Conservation (phyloP, 139 green algal genomes). For the Zygnema cylindricum region DNA sequence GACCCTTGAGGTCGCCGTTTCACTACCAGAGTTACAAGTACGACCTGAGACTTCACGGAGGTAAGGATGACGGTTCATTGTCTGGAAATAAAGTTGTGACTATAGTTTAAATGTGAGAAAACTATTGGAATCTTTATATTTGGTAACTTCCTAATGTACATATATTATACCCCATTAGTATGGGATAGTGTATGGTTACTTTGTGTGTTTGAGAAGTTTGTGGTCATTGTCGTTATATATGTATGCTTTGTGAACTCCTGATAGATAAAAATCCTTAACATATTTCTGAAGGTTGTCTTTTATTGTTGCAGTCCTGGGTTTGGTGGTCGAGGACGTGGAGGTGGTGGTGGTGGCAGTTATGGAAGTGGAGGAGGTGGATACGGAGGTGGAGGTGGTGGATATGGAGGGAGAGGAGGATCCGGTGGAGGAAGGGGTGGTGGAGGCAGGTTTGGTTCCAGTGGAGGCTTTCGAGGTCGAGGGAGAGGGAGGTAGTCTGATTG, state of each 20-base stretch:
- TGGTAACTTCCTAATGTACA: neutral
- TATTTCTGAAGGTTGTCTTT: too few species aligned
- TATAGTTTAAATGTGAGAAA: too few species aligned
- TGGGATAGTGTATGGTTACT: neutral
- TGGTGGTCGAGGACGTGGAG: neutral
- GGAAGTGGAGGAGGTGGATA: constrained; percentile 3
- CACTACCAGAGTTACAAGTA: constrained; percentile 7
- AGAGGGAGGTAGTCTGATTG: too few species aligned
- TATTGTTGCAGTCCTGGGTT: neutral
- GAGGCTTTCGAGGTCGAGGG: too few species aligned
- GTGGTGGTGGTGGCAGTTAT: neutral
- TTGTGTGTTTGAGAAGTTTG: too few species aligned
- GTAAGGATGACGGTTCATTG: neutral
- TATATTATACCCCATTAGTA: neutral
- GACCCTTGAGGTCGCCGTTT: constrained; percentile 13
- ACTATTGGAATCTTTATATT: neutral
- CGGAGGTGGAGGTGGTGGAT: neutral
- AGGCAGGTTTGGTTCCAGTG: neutral
- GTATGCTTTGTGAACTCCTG: too few species aligned
- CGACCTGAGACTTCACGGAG: neutral
- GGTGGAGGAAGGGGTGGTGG: neutral
- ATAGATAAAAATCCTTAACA: too few species aligned
- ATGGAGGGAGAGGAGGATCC: constrained; percentile 1
- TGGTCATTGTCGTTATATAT: too few species aligned
- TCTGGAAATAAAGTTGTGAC: neutral